A percentile compares a stretch with the other conserved stretches of the same genome.
phyloP scores from a whole-genome alignment of 2,329 filamentous ascomycete genomes.

The Raffaelea arxii region DNA sequence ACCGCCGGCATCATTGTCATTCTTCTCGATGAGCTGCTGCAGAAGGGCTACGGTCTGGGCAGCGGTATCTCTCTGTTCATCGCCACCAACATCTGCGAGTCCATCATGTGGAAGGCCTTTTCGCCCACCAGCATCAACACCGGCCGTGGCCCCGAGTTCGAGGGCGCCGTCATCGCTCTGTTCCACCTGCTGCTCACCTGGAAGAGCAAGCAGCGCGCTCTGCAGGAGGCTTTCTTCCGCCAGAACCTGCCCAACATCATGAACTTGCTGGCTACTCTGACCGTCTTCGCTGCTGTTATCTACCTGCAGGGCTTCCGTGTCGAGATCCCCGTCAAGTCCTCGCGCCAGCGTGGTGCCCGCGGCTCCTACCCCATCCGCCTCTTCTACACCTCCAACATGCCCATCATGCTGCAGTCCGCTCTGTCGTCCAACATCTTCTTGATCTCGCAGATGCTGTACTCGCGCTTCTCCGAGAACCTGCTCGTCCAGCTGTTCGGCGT shows the following conservation, averaged over 20 bases:
- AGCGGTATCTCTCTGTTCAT: constrained; percentile 99
- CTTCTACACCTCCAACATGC: constrained; percentile 99
- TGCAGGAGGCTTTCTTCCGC: constrained; percentile 97
- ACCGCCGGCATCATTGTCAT: constrained; percentile 98
- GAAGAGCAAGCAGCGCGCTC: constrained; percentile 98
- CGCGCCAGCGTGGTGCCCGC: constrained; percentile 95
- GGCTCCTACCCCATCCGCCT: constrained; percentile 97
- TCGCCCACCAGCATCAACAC: constrained; percentile 99
- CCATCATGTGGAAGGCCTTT: constrained; percentile 99
- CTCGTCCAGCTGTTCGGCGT: constrained; percentile 94
- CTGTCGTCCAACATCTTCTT: constrained; percentile 98
- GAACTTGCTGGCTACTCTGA: constrained; percentile 88
- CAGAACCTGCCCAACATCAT: constrained; percentile 99
- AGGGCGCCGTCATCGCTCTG: constrained; percentile 94
- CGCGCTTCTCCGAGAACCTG: constrained; percentile 97
- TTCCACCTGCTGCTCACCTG: constrained; percentile 98
- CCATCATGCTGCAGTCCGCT: constrained; percentile 99
- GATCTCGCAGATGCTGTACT: constrained; percentile 98
- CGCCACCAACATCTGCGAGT: constrained; percentile 99
- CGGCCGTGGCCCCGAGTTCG: constrained; percentile 95
- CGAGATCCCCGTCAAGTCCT: constrained; percentile 99
- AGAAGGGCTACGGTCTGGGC: constrained; percentile 98
- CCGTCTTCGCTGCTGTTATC: constrained; percentile 95
- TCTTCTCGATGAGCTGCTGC: constrained; percentile 94
- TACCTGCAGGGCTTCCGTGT: constrained; percentile 99